These are phyloP conservation scores for Sarocladium oryzae DNA, from an alignment of 2,329 filamentous ascomycete genomes.

Conservation along the genomic window DNA sequence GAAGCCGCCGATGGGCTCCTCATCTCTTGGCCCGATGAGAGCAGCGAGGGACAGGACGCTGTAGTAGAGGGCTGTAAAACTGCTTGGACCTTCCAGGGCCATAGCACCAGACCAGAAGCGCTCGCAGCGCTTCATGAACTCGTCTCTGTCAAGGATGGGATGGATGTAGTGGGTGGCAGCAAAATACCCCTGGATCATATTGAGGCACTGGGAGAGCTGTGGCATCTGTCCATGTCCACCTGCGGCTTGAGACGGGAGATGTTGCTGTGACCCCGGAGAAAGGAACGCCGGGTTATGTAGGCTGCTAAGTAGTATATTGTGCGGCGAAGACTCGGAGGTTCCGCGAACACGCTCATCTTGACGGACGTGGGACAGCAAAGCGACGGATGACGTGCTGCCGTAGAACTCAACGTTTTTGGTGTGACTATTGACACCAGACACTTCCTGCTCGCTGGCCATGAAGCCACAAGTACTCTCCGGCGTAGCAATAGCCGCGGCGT, in stretches of 20 bases:
- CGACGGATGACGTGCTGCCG: conserved; percentile 36
- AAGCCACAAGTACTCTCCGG: conserved; percentile 6
- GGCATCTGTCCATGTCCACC: too few species aligned
- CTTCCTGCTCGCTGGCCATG: conserved; percentile 21
- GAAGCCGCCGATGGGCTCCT: conserved; percentile 34
- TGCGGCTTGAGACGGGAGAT: conserved; percentile 4
- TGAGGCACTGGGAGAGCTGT: conserved; percentile 35
- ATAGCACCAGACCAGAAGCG: too few species aligned
- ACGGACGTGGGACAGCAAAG: conserved; percentile 35
- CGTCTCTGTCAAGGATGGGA: conserved; percentile 38
- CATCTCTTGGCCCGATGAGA: conserved; percentile 35
- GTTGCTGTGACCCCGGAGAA: not conserved
- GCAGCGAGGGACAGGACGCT: conserved; percentile 40
- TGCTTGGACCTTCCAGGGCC: conserved; percentile 13
- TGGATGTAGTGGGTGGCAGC: conserved; percentile 41
- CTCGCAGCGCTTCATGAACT: conserved; percentile 35
- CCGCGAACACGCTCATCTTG: conserved; percentile 20
- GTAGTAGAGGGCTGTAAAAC: conserved; percentile 41
- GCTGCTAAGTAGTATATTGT: conserved; percentile 36
- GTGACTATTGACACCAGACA: conserved; percentile 37
- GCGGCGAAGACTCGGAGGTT: conserved; percentile 36
- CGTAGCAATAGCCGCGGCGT: too few species aligned
- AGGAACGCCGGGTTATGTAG: conserved; percentile 9
- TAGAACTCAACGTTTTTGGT: conserved; percentile 41
- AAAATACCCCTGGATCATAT: conserved; percentile 41